These are phyloP conservation scores for Cytospora mali DNA, from an alignment of 2,329 filamentous ascomycete species.

Conservation along the genomic window DNA sequence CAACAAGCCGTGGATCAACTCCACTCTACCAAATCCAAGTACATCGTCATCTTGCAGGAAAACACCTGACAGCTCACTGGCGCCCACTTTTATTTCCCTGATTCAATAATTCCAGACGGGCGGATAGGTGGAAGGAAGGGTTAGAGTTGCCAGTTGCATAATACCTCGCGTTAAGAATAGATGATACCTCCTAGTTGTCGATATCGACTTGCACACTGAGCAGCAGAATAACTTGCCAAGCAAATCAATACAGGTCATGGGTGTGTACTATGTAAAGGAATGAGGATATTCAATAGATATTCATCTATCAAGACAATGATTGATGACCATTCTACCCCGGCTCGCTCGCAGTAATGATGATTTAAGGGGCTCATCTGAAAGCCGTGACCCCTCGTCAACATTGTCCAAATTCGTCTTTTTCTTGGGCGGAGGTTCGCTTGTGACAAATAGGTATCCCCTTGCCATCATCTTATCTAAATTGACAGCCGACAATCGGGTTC, in stretches of 20 bases:
- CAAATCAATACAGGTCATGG: not conserved
- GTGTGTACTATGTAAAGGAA: not conserved
- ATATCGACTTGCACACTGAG: not conserved
- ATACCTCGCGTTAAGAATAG: not conserved
- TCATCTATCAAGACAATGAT: no score
- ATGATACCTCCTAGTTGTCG: no score
- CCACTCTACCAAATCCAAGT: not conserved
- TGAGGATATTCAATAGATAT: not conserved
- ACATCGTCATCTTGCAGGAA: not conserved
- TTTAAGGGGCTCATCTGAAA: not conserved
- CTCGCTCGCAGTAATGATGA: not conserved
- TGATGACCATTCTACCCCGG: not conserved
- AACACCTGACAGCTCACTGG: slow-evolving; percentile 1
- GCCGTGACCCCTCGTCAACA: not conserved
- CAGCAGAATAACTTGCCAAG: not conserved
- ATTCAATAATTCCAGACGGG: not conserved
- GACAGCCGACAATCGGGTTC: not conserved
- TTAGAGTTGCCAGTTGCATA: not conserved
- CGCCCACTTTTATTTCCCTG: not conserved
- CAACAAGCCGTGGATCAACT: not conserved
- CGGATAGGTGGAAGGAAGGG: not conserved
- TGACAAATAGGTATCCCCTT: not conserved
- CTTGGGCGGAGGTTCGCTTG: not conserved
- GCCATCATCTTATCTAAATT: not conserved
- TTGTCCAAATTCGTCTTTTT: not conserved